Evolutionary conservation across 2,329 filamentous ascomycete genomes (phyloP).

Genomic region (Aspergillus proliferans): DNA sequence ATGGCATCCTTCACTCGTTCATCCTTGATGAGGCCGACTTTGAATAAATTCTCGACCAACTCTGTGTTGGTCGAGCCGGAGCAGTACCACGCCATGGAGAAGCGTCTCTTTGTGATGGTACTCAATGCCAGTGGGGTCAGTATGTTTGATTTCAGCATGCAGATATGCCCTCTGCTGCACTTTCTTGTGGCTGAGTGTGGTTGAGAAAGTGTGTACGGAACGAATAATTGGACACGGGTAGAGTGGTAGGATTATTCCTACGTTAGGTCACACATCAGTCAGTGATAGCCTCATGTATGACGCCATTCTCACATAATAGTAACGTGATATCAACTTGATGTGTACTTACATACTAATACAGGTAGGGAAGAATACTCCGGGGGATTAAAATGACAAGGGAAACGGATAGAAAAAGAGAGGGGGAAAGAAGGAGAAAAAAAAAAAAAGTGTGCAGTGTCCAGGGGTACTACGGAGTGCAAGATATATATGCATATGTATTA

Average conservation of each 20-base stretch:
- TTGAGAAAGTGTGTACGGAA: too few species aligned
- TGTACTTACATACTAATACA: too few species aligned
- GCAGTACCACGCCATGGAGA: conserved; percentile 81
- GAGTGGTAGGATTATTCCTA: neutral
- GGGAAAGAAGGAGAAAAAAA: too few species aligned
- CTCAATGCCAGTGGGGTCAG: neutral
- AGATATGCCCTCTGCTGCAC: neutral
- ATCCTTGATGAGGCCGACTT: conserved; percentile 66
- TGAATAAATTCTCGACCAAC: conserved; percentile 71
- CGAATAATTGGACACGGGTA: too few species aligned
- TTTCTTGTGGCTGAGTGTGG: neutral
- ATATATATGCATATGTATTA: too few species aligned
- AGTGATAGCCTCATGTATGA: neutral
- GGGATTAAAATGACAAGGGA: too few species aligned
- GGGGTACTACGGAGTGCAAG: neutral
- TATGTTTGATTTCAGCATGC: conserved; percentile 8
- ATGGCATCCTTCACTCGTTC: conserved; percentile 72
- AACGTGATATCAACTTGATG: neutral
- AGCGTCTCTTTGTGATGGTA: conserved; percentile 6
- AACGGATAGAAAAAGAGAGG: too few species aligned
- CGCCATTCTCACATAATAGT: neutral
- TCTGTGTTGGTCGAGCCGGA: conserved; percentile 67
- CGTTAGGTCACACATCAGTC: too few species aligned
- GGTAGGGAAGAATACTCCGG: too few species aligned
- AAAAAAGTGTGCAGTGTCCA: too few species aligned